A percentile compares a stretch with the other conserved stretches of the same genome.
Evolutionary conservation across 345 rosid genomes (phyloP).

Genomic region (Gossypium herbaceum): DNA sequence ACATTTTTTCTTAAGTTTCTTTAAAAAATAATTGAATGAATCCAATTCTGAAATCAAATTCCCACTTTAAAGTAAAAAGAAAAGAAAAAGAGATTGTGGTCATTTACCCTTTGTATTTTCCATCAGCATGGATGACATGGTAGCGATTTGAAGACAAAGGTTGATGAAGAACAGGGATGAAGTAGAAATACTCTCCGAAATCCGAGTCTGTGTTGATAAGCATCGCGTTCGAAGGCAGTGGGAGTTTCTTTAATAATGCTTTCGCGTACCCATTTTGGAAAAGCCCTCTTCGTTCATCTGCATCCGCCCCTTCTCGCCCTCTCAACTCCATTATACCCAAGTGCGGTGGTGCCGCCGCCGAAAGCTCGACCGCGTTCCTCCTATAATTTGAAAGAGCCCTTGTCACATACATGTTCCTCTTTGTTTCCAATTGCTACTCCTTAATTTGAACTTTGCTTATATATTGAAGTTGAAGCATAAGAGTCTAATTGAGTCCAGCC

Average conservation of each 20-base stretch:
- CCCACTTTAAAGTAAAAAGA: neutral
- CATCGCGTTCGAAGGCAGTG: slow-evolving; percentile 58
- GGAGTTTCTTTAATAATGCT: slow-evolving; percentile 27
- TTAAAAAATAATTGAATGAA: neutral
- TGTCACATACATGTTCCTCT: slow-evolving; percentile 39
- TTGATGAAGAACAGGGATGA: slow-evolving; percentile 62
- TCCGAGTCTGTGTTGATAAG: neutral
- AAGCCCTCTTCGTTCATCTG: slow-evolving; percentile 36
- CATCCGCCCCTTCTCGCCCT: slow-evolving; percentile 49
- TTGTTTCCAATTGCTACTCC: neutral
- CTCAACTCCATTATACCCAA: slow-evolving; percentile 55
- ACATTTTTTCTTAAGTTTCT: neutral
- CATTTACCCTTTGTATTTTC: slow-evolving; percentile 50
- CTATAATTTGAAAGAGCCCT: slow-evolving; percentile 44
- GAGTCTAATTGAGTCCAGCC: too few relatives aligned
- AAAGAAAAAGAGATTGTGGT: neutral
- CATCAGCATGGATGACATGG: slow-evolving; percentile 50
- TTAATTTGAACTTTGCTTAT: neutral
- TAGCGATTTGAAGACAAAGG: slow-evolving; percentile 59
- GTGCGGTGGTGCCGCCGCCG: slow-evolving; percentile 39
- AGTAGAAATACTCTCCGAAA: slow-evolving; percentile 28
- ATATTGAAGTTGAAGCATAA: neutral
- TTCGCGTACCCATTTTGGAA: neutral
- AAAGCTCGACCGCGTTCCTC: slow-evolving; percentile 31
- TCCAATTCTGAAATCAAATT: neutral